Evolutionary conservation across 306 rosid species (phyloP).

Genomic region (Lathyrus tuberosus): DNA sequence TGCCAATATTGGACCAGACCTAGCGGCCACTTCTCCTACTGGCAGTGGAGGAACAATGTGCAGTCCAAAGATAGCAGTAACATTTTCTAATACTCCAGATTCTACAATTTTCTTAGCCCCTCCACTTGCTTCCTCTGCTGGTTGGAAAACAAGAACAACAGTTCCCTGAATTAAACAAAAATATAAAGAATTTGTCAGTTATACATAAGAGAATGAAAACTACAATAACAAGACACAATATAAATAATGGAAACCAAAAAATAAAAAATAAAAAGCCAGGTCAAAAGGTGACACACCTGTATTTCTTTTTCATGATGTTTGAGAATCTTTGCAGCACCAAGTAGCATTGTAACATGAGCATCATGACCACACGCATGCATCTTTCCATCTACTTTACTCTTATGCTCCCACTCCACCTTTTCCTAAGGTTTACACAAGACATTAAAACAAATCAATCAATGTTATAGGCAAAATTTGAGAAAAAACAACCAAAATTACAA

Average conservation of each 20-base stretch:
- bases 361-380: constrained; percentile 99
- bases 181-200: constrained; percentile 15
- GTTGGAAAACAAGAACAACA: constrained; percentile 88
- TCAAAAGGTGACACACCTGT: not conserved
- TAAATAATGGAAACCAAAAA: no score
- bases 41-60: constrained; percentile 55
- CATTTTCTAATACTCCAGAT: constrained; percentile 70
- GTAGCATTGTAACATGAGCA: constrained; percentile 90
- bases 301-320: constrained; percentile 72
- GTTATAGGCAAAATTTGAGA: not conserved
- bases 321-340: constrained; percentile 89
- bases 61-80: constrained; percentile 78
- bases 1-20: constrained; percentile 69
- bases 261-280: no score
- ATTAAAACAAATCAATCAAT: not conserved
- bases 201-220: not conserved
- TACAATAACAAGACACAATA: no score
- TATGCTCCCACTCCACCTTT: constrained; percentile 92
- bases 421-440: constrained; percentile 52
- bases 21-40: constrained; percentile 63
- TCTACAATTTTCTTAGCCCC: constrained; percentile 73
- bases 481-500: not conserved
- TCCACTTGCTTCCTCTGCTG: constrained; percentile 90
- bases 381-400: constrained; percentile 80
- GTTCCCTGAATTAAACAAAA: constrained; percentile 62